Conservation (phyloP, 139 green algal species). For the Limnomonas spitsbergensis region DNA sequence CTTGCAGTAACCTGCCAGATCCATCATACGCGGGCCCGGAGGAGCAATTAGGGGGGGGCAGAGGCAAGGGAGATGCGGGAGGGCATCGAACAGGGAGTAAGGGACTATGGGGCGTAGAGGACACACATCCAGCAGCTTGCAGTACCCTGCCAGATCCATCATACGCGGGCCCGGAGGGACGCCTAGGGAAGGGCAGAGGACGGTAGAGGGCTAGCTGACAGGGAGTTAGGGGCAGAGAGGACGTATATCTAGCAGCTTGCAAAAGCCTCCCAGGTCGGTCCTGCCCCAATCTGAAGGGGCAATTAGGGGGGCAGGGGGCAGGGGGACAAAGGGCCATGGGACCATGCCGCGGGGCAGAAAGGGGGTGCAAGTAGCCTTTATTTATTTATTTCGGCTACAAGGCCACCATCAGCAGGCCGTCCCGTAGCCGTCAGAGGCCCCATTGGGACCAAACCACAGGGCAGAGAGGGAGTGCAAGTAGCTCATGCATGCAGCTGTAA, state of each 20-base stretch:
- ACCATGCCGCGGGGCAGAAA: too few relatives aligned
- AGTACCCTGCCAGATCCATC: neutral
- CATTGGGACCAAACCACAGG: too few relatives aligned
- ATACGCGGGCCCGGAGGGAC: neutral
- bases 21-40: neutral
- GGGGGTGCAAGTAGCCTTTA: too few relatives aligned
- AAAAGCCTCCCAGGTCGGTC: neutral
- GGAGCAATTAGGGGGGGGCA: neutral
- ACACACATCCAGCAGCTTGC: conserved; percentile 15
- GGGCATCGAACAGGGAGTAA: neutral
- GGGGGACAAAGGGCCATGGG: neutral
- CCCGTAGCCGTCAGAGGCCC: too few relatives aligned
- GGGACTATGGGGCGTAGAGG: neutral
- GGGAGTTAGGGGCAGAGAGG: neutral
- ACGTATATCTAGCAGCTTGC: conserved; percentile 20
- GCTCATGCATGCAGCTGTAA: too few relatives aligned
- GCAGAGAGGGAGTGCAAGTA: too few relatives aligned
- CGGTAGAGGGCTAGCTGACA: neutral
- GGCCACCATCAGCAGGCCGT: too few relatives aligned
- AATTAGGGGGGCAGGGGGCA: neutral
- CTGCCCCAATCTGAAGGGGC: neutral
- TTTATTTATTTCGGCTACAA: too few relatives aligned
- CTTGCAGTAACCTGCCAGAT: conserved; percentile 5
- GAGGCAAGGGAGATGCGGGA: neutral
- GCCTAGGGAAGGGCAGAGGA: neutral